Base-by-base conservation (phyloP, 192 early-diverging fungal species). In the Oehlia diaphana region DNA sequence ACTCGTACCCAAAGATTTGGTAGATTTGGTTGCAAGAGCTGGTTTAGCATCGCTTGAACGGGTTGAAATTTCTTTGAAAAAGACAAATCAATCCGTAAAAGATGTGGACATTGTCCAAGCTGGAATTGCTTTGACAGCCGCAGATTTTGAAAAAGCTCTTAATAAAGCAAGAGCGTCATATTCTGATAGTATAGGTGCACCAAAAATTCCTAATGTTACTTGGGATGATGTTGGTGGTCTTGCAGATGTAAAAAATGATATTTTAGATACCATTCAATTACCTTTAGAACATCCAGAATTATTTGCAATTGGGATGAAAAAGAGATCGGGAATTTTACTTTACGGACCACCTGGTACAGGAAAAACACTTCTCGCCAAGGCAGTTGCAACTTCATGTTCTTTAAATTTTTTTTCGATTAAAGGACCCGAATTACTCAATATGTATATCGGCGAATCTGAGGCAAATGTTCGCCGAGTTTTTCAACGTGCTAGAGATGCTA, bases 371-470 rank as follows among this genome's bases (percentile, higher is more conserved):
- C 90, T 99, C 26, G 98, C 98, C 44, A 99, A 99, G 85, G 98
- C 98, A 2, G 95, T 99, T 76, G 98, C 98, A 0, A 99, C 98
- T 21, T 96, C 94, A 3, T 97, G 98, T 83, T 93, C 94, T 8
- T 92, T 99, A 47, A 99, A 99, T 86, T 99, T 99, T 80, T 93
- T 99, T 78, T 96, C 95, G 31, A 96, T 99, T 75, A 99, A 99
- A 86, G 98, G 98, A 2, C 98, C 98, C 6, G 97, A 99, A 78
- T 86, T 99, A 31, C 86, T 98, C n/a, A 98, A 97, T 86, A 96
- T 98, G 92, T 99, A 99, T 81, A 97, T 99, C 84, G 98, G 98
- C 79, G 98, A 99, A 85, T 97, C 96, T 37, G 98, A 99, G 85
- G 94, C 95, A 2, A 99, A 99, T 78, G 98, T 99, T 2, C 90